Evolutionary conservation across 1,139 yeast genomes (phyloP).

Genomic region (Protomyces inundatus): DNA sequence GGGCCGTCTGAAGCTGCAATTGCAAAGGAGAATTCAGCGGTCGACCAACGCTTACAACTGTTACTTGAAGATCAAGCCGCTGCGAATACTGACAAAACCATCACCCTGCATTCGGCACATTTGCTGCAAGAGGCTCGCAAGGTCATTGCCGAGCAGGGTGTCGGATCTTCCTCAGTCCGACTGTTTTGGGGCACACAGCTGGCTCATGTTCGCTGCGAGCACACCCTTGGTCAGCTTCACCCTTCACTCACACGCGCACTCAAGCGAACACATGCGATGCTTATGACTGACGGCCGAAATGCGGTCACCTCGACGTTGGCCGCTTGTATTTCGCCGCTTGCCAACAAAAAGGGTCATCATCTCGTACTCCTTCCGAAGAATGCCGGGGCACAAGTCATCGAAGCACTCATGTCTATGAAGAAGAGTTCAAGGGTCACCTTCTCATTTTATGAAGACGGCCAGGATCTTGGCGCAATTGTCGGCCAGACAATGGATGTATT

Average conservation of each 20-base stretch:
- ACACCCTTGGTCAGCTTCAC: not conserved
- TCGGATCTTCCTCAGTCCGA: constrained; percentile 16
- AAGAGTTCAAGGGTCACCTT: not conserved
- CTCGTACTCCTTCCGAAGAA: constrained; percentile 9
- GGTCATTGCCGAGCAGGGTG: constrained; percentile 8
- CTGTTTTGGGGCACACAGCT: constrained; percentile 19
- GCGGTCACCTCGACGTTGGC: constrained; percentile 19
- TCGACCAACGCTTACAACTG: not conserved
- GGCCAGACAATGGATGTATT: not conserved
- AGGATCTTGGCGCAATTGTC: not conserved
- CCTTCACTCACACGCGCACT: not conserved
- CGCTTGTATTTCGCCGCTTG: constrained; percentile 13
- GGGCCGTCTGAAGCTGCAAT: not conserved
- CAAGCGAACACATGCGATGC: not conserved
- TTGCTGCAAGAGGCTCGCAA: constrained; percentile 13
- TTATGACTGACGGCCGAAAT: constrained; percentile 24
- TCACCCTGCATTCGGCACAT: not conserved
- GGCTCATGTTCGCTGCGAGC: constrained; percentile 17
- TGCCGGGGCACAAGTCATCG: constrained; percentile 1
- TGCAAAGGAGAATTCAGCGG: not conserved
- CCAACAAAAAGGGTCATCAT: constrained; percentile 4
- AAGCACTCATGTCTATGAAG: constrained; percentile 22
- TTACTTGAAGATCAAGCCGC: constrained; percentile 1
- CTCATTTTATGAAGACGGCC: not conserved
- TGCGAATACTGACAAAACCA: not conserved